Conservation (phyloP, 2,329 filamentous ascomycete genomes). For the Passalora sequoiae region DNA sequence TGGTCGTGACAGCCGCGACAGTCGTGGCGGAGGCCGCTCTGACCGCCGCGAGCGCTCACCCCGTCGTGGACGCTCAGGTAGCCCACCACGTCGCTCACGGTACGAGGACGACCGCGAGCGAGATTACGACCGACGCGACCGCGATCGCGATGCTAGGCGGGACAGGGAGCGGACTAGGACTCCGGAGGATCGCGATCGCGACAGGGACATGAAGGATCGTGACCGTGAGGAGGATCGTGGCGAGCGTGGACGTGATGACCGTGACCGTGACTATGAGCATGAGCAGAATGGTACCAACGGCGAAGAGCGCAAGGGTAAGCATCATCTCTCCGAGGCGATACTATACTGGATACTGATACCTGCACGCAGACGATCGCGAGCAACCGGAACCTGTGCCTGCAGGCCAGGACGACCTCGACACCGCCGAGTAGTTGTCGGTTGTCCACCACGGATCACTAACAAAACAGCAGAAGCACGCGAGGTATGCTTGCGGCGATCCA, state of each 20-base stretch:
- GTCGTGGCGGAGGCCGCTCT: slow-evolving; percentile 54
- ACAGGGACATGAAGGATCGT: slow-evolving; percentile 50
- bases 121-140: slow-evolving; percentile 51
- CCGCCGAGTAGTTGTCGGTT: slow-evolving; percentile 62
- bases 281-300: slow-evolving; percentile 53
- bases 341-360: slow-evolving; percentile 26
- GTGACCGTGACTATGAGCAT: slow-evolving; percentile 42
- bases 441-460: no score
- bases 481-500: not conserved
- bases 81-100: slow-evolving; percentile 52
- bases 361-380: slow-evolving; percentile 37
- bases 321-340: slow-evolving; percentile 3
- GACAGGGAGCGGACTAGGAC: slow-evolving; percentile 55
- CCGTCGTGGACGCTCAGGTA: slow-evolving; percentile 57
- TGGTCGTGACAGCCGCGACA: slow-evolving; percentile 54
- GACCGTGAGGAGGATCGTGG: slow-evolving; percentile 51
- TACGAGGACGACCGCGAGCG: slow-evolving; percentile 72
- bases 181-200: slow-evolving; percentile 58
- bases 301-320: slow-evolving; percentile 81
- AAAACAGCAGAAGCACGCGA: not conserved
- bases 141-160: slow-evolving; percentile 52
- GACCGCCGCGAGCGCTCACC: slow-evolving; percentile 62
- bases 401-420: slow-evolving; percentile 90
- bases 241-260: slow-evolving; percentile 52
- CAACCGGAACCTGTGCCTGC: slow-evolving; percentile 64